These are phyloP conservation scores for Podospora didyma DNA, from an alignment of 495 filamentous ascomycete species.

Conservation along the genomic window DNA sequence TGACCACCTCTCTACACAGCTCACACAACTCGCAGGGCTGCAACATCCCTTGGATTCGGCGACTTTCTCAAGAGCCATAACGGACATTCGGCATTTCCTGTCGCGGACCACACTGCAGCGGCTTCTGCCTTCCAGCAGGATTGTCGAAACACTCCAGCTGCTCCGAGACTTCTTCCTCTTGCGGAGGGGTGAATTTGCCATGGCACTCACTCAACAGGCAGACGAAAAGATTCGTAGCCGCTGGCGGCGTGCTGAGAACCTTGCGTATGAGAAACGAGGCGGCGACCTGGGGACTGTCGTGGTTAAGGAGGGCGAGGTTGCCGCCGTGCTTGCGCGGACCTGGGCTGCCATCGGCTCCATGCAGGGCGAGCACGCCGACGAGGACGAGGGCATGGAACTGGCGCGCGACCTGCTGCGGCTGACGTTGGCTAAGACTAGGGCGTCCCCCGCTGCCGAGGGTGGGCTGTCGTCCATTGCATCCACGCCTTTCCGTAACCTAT, in stretches of 20 bases:
- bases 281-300: slow-evolving; percentile 48
- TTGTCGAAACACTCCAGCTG: slow-evolving; percentile 71
- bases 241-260: slow-evolving; percentile 51
- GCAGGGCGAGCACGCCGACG: slow-evolving; percentile 65
- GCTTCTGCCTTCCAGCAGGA: slow-evolving; percentile 69
- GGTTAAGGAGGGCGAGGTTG: slow-evolving; percentile 84
- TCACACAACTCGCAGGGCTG: slow-evolving; percentile 65
- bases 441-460: slow-evolving; percentile 12
- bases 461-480: slow-evolving; percentile 30
- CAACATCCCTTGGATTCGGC: slow-evolving; percentile 68
- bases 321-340: slow-evolving; percentile 64
- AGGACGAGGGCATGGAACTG: slow-evolving; percentile 73
- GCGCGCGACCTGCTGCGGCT: slow-evolving; percentile 73
- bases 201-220: slow-evolving; percentile 78
- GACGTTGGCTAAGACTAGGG: slow-evolving; percentile 47
- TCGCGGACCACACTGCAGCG: slow-evolving; percentile 78
- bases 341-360: slow-evolving; percentile 74
- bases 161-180: slow-evolving; percentile 86
- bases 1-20: slow-evolving; percentile 61
- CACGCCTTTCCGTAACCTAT: slow-evolving; percentile 68
- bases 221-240: slow-evolving; percentile 64
- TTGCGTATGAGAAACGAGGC: slow-evolving; percentile 49
- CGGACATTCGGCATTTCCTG: slow-evolving; percentile 71
- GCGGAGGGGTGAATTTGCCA: slow-evolving; percentile 83
- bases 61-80: slow-evolving; percentile 64